A percentile compares a stretch with the other conserved stretches of the same genome.
Conservation (phyloP, 176 grass and related monocot genomes). For the Paspalum vaginatum region DNA sequence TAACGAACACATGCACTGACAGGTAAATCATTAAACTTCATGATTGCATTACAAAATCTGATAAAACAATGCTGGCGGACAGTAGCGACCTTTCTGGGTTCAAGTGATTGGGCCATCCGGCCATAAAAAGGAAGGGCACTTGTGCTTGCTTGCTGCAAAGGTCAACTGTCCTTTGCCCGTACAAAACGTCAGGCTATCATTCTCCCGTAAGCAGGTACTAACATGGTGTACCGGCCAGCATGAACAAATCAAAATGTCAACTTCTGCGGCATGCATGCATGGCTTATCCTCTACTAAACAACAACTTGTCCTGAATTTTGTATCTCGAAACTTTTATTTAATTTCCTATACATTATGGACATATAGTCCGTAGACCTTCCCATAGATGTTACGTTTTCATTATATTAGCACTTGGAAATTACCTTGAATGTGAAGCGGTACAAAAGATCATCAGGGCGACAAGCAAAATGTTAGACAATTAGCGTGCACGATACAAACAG, state of each 20-base stretch:
- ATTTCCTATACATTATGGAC: not conserved
- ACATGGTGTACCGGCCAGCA: not conserved
- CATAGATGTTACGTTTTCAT: not conserved
- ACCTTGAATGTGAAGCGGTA: not conserved
- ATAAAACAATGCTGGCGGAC: slow-evolving; percentile 14
- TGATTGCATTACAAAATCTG: slow-evolving; percentile 18
- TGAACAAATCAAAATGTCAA: slow-evolving; percentile 37
- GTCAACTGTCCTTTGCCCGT: slow-evolving; percentile 52
- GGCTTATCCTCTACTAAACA: slow-evolving; percentile 17
- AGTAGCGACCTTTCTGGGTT: slow-evolving; percentile 6
- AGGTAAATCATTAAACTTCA: not conserved
- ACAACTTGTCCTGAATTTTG: not conserved
- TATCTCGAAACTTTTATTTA: slow-evolving; percentile 1
- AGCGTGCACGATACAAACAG: not conserved
- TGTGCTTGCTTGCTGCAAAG: not conserved
- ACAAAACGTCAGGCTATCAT: slow-evolving; percentile 15
- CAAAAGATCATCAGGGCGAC: not conserved
- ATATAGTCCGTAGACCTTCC: not conserved
- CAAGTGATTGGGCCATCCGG: not conserved
- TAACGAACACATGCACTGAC: not conserved
- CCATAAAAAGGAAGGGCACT: not conserved
- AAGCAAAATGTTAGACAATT: not conserved
- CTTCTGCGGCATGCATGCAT: slow-evolving; percentile 30
- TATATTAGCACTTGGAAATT: not conserved
- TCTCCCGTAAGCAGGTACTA: not conserved